phyloP scores from a whole-genome alignment of 2,329 filamentous ascomycete species.

The Nothophoma quercina region DNA sequence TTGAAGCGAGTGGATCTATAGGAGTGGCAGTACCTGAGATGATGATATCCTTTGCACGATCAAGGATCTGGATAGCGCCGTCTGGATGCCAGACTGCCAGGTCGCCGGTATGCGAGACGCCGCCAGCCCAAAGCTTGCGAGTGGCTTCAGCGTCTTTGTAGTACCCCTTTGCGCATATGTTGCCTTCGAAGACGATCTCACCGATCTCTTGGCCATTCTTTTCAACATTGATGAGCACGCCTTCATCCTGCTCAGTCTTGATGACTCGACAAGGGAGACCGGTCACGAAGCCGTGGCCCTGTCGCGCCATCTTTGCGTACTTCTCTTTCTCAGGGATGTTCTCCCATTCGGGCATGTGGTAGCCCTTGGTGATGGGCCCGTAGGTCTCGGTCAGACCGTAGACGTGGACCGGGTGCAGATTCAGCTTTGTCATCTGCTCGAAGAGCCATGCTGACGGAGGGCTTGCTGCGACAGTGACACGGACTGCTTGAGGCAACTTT shows the following conservation, averaged over 20 bases:
- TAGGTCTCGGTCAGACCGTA: slow-evolving; percentile 92
- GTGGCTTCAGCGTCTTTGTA: slow-evolving; percentile 90
- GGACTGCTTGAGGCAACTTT: slow-evolving; percentile 72
- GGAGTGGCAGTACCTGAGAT: slow-evolving; percentile 74
- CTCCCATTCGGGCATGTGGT: slow-evolving; percentile 88
- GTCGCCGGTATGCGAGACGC: slow-evolving; percentile 87
- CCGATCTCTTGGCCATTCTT: slow-evolving; percentile 78
- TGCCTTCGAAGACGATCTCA: slow-evolving; percentile 86
- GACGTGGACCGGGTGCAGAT: slow-evolving; percentile 89
- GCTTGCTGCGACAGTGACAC: slow-evolving; percentile 90
- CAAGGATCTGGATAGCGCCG: slow-evolving; percentile 88
- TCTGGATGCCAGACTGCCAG: slow-evolving; percentile 93
- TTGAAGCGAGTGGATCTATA: too few species aligned
- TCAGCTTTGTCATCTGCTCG: slow-evolving; percentile 87
- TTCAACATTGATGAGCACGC: slow-evolving; percentile 70
- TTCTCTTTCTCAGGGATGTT: slow-evolving; percentile 74
- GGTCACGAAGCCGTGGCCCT: slow-evolving; percentile 90
- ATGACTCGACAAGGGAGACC: slow-evolving; percentile 82
- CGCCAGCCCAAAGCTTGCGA: slow-evolving; percentile 83
- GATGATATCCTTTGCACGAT: slow-evolving; percentile 97
- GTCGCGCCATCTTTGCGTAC: slow-evolving; percentile 88
- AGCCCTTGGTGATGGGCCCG: slow-evolving; percentile 93
- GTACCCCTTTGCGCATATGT: slow-evolving; percentile 91
- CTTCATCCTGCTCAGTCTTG: slow-evolving; percentile 76
- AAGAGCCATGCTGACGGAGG: slow-evolving; percentile 91